Evolutionary conservation across 139 green algal genomes (phyloP).

Genomic region (Closterium sp.): DNA sequence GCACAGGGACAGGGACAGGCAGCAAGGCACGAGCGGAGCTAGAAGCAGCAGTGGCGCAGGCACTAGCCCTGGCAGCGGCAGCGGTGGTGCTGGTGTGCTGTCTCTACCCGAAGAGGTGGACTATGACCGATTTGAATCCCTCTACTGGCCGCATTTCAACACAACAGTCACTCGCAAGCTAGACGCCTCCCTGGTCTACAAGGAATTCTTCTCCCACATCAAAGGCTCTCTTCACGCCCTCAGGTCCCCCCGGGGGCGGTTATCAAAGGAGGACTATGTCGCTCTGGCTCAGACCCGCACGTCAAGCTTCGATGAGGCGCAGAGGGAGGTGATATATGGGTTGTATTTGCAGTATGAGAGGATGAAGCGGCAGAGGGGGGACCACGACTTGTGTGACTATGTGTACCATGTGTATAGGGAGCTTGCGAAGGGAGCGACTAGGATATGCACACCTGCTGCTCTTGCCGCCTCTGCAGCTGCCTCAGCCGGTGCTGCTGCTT

Average conservation of each 20-base stretch:
- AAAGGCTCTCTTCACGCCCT: constrained; percentile 62
- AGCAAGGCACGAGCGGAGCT: too few species aligned
- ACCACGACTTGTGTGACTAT: constrained; percentile 26
- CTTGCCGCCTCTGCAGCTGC: too few species aligned
- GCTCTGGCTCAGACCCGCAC: constrained; percentile 60
- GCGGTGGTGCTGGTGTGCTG: neutral
- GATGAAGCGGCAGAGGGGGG: constrained; percentile 34
- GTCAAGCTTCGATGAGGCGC: constrained; percentile 65
- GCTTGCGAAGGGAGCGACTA: neutral
- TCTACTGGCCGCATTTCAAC: constrained; percentile 34
- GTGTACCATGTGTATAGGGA: constrained; percentile 25
- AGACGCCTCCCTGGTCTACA: constrained; percentile 51
- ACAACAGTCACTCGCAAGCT: neutral
- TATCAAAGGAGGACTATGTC: constrained; percentile 66
- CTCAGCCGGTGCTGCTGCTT: neutral
- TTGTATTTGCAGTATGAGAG: constrained; percentile 65
- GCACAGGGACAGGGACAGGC: too few species aligned
- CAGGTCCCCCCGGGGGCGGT: constrained; percentile 50
- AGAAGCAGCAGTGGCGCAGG: too few species aligned
- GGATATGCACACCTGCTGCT: neutral
- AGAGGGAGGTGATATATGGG: constrained; percentile 66
- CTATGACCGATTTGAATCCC: neutral
- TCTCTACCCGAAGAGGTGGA: constrained; percentile 37
- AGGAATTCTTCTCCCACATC: constrained; percentile 73
- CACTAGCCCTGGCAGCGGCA: too few species aligned